Conservation (phyloP, 1,284 basidiomycete species). For the Rhodotorula sp. region DNA sequence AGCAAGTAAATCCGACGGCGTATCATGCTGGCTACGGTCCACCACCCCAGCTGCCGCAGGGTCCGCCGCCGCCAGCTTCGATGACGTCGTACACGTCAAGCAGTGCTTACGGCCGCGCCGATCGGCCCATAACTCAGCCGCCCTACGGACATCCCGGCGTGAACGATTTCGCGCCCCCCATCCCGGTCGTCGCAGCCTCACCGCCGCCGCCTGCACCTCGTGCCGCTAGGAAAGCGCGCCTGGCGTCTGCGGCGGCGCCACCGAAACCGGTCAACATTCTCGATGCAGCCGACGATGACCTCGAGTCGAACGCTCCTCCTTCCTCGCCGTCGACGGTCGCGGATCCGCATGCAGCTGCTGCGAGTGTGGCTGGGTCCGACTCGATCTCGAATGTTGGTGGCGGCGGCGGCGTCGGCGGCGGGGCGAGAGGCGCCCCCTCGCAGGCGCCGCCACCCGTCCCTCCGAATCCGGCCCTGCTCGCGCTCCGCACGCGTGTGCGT, state of each 20-base stretch:
- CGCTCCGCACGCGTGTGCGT: constrained; percentile 77
- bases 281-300: constrained; percentile 39
- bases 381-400: constrained; percentile 16
- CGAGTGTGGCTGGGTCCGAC: constrained; percentile 33
- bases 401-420: constrained; percentile 5
- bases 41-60: background rate
- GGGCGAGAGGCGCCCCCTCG: constrained; percentile 8
- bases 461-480: constrained; percentile 68
- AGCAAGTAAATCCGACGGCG: background rate
- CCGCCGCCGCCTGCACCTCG: constrained; percentile 16
- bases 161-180: background rate
- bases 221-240: constrained; percentile 12
- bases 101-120: background rate
- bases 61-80: background rate
- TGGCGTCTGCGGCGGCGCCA: constrained; percentile 10
- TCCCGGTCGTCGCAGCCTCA: constrained; percentile 1
- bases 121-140: background rate
- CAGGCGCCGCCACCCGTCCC: constrained; percentile 63
- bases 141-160: background rate
- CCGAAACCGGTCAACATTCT: constrained; percentile 41
- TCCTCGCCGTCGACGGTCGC: constrained; percentile 35
- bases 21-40: background rate
- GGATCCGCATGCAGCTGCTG: background rate
- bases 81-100: background rate
- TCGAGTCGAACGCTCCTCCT: constrained; percentile 6